A percentile compares a stretch with the other conserved stretches of the same genome.
Evolutionary conservation across 306 rosid genomes (phyloP).

Genomic region (Sechiopsis laciniata): DNA sequence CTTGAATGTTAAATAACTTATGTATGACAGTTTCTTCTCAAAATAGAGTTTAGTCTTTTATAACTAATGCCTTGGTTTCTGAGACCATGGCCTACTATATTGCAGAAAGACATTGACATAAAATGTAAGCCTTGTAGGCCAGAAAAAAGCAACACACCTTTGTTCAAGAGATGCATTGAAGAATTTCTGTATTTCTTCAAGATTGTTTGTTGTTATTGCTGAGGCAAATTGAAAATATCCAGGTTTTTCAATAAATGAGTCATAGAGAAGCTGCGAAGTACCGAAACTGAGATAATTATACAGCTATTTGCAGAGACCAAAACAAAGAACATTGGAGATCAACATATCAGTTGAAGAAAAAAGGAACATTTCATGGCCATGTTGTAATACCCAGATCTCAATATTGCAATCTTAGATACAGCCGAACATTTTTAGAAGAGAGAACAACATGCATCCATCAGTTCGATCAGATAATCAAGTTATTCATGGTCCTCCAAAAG

Average conservation of each 20-base stretch:
- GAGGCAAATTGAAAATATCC: slow-evolving; percentile 84
- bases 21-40: not conserved
- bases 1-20: not conserved
- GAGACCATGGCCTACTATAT: not conserved
- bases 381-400: not conserved
- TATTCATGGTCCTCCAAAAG: no score
- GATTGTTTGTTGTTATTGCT: slow-evolving; percentile 73
- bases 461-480: no score
- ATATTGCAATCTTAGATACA: not conserved
- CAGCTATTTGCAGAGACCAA: slow-evolving; percentile 1
- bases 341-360: not conserved
- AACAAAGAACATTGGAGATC: not conserved
- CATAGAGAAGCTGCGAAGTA: slow-evolving; percentile 61
- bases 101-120: not conserved
- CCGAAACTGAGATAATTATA: slow-evolving; percentile 18
- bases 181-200: slow-evolving; percentile 86
- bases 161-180: slow-evolving; percentile 62
- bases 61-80: not conserved
- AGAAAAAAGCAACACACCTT: slow-evolving; percentile 49
- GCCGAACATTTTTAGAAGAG: not conserved
- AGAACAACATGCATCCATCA: not conserved
- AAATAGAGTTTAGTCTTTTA: not conserved
- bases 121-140: slow-evolving; percentile 3
- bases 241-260: slow-evolving; percentile 69
- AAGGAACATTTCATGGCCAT: not conserved